These are phyloP conservation scores for Dactylellina haptotyla DNA, from an alignment of 2,329 filamentous ascomycete species.

Conservation along the genomic window DNA sequence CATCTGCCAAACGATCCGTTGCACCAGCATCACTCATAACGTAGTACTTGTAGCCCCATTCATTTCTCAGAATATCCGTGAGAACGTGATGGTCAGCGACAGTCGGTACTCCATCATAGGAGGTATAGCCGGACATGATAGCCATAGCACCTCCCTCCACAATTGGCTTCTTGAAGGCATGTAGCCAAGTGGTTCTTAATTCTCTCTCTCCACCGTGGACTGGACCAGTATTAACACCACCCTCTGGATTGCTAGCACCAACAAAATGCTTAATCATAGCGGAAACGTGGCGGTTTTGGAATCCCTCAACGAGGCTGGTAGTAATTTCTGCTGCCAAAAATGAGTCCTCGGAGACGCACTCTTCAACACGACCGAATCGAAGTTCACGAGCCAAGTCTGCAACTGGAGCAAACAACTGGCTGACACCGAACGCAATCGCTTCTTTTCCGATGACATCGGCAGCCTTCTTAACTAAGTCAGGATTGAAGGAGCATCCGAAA, in stretches of 20 bases:
- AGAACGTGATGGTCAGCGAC: slow-evolving; percentile 74
- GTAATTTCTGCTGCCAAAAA: slow-evolving; percentile 75
- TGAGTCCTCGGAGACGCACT: slow-evolving; percentile 76
- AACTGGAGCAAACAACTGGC: slow-evolving; percentile 77
- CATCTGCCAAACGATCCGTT: slow-evolving; percentile 65
- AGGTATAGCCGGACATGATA: slow-evolving; percentile 80
- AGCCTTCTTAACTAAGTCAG: slow-evolving; percentile 73
- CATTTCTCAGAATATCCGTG: slow-evolving; percentile 74
- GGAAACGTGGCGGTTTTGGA: slow-evolving; percentile 73
- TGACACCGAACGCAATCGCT: slow-evolving; percentile 73
- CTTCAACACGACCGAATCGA: slow-evolving; percentile 77
- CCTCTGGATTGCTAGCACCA: slow-evolving; percentile 74
- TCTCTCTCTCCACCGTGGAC: slow-evolving; percentile 69
- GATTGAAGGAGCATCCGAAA: slow-evolving; percentile 77
- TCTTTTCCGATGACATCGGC: slow-evolving; percentile 73
- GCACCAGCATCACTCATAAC: slow-evolving; percentile 69
- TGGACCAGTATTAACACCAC: slow-evolving; percentile 75
- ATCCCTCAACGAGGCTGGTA: slow-evolving; percentile 70
- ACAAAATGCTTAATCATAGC: slow-evolving; percentile 81
- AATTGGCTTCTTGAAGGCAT: slow-evolving; percentile 74
- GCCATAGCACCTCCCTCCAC: slow-evolving; percentile 74
- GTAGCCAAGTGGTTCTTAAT: slow-evolving; percentile 68
- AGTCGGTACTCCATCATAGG: slow-evolving; percentile 76
- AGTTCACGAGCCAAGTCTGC: slow-evolving; percentile 77
- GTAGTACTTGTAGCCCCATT: slow-evolving; percentile 79